A percentile compares a stretch with the other conserved stretches of the same genome.
These are phyloP conservation scores for Rheum nobile DNA, from an alignment of 148 eudicot species.

Conservation along the genomic window DNA sequence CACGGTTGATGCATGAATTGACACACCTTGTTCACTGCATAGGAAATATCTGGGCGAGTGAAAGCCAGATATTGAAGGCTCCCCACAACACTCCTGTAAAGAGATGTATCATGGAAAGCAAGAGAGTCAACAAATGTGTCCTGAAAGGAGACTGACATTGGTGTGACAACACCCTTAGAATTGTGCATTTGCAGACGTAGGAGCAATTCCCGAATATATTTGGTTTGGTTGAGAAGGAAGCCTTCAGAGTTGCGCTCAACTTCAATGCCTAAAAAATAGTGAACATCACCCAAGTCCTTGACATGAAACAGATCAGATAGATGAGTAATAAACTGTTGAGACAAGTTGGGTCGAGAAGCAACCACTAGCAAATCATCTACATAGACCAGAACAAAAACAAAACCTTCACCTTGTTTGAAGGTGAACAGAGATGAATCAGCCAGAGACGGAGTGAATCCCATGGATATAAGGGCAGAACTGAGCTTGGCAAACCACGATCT, in stretches of 20 bases:
- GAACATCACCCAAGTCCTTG: neutral
- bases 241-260: neutral
- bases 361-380: neutral
- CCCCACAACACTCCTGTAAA: neutral
- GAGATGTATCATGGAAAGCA: neutral
- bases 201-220: neutral
- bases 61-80: neutral
- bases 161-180: neutral
- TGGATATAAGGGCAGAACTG: neutral
- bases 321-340: neutral
- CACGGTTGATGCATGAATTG: neutral
- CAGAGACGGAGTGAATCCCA: neutral
- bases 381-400: neutral
- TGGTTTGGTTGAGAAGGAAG: neutral
- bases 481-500: neutral
- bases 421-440: neutral
- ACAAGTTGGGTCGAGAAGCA: no score
- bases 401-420: neutral
- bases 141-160: neutral
- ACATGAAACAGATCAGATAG: neutral
- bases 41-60: slow-evolving; percentile 1
- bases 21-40: neutral
- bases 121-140: neutral
- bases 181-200: neutral
- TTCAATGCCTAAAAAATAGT: neutral